Evolutionary conservation across 768 basidiomycete species (phyloP).

Genomic region (Infundibulicybe gibba): DNA sequence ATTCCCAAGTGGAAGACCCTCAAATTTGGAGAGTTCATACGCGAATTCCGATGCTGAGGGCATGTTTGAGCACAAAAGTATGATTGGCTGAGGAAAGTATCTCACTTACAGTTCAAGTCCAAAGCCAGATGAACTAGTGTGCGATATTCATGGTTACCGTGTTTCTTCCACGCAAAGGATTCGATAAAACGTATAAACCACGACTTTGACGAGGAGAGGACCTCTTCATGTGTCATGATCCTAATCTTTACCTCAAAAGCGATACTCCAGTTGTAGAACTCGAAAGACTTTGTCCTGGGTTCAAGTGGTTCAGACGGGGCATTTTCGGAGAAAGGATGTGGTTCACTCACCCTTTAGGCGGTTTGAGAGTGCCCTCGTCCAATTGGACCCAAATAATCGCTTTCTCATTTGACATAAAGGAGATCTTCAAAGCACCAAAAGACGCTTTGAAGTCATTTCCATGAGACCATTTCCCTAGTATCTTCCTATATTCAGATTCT

Average conservation of each 20-base stretch:
- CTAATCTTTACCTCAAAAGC: constrained; percentile 11
- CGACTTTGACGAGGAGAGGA: constrained; percentile 2
- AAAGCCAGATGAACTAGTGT: constrained; percentile 7
- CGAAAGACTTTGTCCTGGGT: background rate
- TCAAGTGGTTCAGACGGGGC: no score
- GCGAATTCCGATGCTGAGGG: constrained; percentile 8
- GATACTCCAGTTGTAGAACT: constrained; percentile 9
- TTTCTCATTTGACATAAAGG: constrained; percentile 4
- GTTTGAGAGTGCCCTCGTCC: constrained; percentile 6
- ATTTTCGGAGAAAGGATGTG: background rate
- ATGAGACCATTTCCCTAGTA: constrained; percentile 5
- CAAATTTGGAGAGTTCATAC: constrained; percentile 10
- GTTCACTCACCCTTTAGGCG: constrained; percentile 2
- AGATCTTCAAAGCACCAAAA: constrained; percentile 9
- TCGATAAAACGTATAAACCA: constrained; percentile 4
- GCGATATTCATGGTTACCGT: constrained; percentile 1
- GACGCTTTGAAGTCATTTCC: constrained; percentile 9
- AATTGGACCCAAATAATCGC: constrained; percentile 9
- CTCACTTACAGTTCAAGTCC: constrained; percentile 10
- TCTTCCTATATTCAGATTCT: background rate
- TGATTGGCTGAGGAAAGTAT: background rate
- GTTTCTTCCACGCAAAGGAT: constrained; percentile 5
- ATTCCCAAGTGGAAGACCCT: constrained; percentile 7
- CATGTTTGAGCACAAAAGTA: background rate
- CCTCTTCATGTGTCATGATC: background rate